A percentile compares a stretch with the other conserved stretches of the same genome.
These are phyloP conservation scores for Inga laurina DNA, from an alignment of 306 rosid genomes.

Conservation along the genomic window DNA sequence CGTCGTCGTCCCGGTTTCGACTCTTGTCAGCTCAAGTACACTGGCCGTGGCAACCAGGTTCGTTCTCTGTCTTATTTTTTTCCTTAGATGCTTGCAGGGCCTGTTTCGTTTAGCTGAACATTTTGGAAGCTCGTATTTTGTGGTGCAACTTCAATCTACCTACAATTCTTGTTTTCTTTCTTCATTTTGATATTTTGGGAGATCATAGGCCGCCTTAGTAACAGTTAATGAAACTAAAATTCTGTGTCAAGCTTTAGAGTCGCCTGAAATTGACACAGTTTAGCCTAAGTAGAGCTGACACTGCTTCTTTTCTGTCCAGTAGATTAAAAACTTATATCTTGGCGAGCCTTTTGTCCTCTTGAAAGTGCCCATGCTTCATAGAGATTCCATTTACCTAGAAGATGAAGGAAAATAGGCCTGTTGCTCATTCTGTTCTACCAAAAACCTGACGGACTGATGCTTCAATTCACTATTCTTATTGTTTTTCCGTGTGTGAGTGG, in stretches of 20 bases:
- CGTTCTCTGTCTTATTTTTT: not conserved
- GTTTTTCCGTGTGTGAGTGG: not conserved
- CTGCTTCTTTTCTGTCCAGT: not conserved
- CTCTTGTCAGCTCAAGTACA: constrained; percentile 96
- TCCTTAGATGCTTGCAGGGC: not conserved
- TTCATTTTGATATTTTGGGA: not conserved
- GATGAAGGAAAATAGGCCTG: not conserved
- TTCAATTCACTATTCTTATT: not conserved
- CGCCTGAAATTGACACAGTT: not conserved
- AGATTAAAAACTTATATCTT: not conserved
- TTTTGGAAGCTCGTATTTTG: not conserved
- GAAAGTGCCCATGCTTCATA: no score
- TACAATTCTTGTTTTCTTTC: not conserved
- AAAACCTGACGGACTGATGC: not conserved
- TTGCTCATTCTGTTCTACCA: not conserved
- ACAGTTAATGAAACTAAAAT: not conserved
- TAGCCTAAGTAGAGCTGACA: not conserved
- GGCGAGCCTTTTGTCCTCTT: not conserved
- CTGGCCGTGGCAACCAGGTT: constrained; percentile 96
- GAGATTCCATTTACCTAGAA: not conserved
- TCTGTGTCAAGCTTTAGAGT: not conserved
- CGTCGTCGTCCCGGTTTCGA: constrained; percentile 95
- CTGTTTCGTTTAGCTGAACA: constrained; percentile 17
- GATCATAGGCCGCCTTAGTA: not conserved
- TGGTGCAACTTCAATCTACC: not conserved